Evolutionary conservation across 2,329 filamentous ascomycete species (phyloP), one percentile per base, ranked within the genome.

Genomic region (Hawksworthiomyces lignivorus): DNA sequence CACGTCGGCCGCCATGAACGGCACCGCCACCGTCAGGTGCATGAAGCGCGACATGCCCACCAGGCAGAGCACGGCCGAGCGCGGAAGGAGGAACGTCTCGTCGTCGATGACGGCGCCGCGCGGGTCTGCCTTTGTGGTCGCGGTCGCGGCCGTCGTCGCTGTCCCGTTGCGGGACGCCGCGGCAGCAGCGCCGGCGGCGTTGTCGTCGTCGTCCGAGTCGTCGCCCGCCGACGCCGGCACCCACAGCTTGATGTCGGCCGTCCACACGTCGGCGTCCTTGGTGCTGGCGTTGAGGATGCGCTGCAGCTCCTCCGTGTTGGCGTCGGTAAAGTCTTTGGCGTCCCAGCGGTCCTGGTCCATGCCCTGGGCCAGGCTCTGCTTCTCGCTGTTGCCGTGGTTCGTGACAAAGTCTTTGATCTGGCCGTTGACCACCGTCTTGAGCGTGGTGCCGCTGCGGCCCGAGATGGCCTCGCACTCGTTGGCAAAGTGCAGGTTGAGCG

Each of bases 381-480:
- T 84, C 59, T 87, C 82, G 2, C 69, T 64, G 44, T 87, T 83
- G 17, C 82, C 80, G 52, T 87, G 77, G 26, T 71, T 71, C 44
- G 82, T 73, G 19, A 90, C 80, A 56, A 88, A 92, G 12, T 87
- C 83, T 52, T 78, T 83, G 58, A 94, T 90, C 50, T 94, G 87
- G 22, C 72, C 73, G 51, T 90, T 89, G 46, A 94, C 83, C 24
- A 88, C 75, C 15, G 75, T 85, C 62, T 90, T 90, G 6, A 94
- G 65, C 2, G 80, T 70, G 3, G 80, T 82, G 8, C 86, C 84
- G 45, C 84, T 84, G 43, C 84, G 75, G 1, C 87, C 86, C 18
- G 84, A 90, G 17, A 92, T 80, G 14, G 84, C 82, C 60, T 94
- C 87, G 55, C 87, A 92, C 58, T 94, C 87, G 47, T 88, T 87